Conservation (phyloP, 2,329 filamentous ascomycete genomes). For the Colletotrichum caudatum region DNA sequence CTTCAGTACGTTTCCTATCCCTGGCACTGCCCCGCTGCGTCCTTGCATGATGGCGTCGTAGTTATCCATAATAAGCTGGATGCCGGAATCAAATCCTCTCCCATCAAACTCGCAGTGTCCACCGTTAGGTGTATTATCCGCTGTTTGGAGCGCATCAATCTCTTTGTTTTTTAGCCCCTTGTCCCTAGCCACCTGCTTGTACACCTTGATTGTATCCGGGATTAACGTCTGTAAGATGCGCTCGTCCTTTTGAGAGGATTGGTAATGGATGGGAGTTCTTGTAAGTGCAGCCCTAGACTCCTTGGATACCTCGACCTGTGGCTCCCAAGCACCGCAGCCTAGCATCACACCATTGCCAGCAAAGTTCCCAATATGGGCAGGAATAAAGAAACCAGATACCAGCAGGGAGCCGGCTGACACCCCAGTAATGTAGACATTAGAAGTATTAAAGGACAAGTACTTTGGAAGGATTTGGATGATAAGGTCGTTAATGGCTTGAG, state of each 20-base stretch:
- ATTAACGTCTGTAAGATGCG: slow-evolving; percentile 61
- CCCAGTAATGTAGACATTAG: slow-evolving; percentile 67
- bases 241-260: slow-evolving; percentile 65
- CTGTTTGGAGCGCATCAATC: slow-evolving; percentile 66
- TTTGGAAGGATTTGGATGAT: slow-evolving; percentile 63
- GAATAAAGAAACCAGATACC: slow-evolving; percentile 69
- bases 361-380: slow-evolving; percentile 64
- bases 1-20: slow-evolving; percentile 61
- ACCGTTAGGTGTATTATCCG: slow-evolving; percentile 65
- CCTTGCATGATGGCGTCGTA: slow-evolving; percentile 66
- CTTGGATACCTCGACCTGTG: slow-evolving; percentile 63
- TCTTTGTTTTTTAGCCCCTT: slow-evolving; percentile 58
- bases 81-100: slow-evolving; percentile 63
- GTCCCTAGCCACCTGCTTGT: slow-evolving; percentile 58
- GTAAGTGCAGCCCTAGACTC: slow-evolving; percentile 54
- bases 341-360: slow-evolving; percentile 64
- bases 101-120: slow-evolving; percentile 71
- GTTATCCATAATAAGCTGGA: slow-evolving; percentile 66
- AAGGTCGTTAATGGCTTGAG: slow-evolving; percentile 66
- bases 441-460: slow-evolving; percentile 64
- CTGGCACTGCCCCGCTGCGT: slow-evolving; percentile 61
- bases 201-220: slow-evolving; percentile 61
- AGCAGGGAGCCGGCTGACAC: slow-evolving; percentile 67
- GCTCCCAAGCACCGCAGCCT: slow-evolving; percentile 63
- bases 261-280: slow-evolving; percentile 67